Conservation (phyloP, 805 yeast genomes). For the Wickerhamomyces bisporus region DNA sequence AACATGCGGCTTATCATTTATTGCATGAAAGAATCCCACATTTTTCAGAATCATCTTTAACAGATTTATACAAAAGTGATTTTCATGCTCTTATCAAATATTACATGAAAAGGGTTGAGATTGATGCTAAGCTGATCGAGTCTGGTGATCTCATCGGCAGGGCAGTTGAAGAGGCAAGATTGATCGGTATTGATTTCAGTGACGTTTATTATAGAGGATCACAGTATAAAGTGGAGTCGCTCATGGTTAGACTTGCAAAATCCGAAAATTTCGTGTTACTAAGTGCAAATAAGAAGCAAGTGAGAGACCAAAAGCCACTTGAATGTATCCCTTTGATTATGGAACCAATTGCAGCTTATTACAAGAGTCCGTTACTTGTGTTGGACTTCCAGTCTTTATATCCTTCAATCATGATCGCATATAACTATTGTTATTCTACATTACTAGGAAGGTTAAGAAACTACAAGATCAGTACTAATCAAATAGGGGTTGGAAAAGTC, state of each 20-base stretch:
- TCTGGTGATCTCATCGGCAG: conserved; percentile 62
- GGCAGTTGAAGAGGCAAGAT: conserved; percentile 76
- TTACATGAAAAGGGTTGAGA: conserved; percentile 38
- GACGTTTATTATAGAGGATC: conserved; percentile 90
- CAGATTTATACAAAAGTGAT: conserved; percentile 37
- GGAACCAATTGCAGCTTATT: conserved; percentile 85
- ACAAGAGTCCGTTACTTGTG: conserved; percentile 85
- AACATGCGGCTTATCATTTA: conserved; percentile 65
- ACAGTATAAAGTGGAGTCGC: conserved; percentile 88
- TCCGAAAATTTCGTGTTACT: conserved; percentile 65
- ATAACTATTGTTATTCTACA: conserved; percentile 81
- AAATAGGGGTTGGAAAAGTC: conserved; percentile 43
- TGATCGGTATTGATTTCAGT: conserved; percentile 85
- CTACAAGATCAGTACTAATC: conserved; percentile 39
- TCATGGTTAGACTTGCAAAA: conserved; percentile 69
- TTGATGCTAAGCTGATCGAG: conserved; percentile 34
- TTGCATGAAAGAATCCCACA: conserved; percentile 67
- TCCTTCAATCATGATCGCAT: conserved; percentile 89
- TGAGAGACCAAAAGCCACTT: conserved; percentile 76
- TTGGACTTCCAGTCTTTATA: conserved; percentile 91
- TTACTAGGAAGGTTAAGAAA: conserved; percentile 58
- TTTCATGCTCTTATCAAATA: conserved; percentile 39
- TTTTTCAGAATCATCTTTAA: conserved; percentile 43
- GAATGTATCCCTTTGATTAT: conserved; percentile 86
- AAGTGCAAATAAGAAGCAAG: conserved; percentile 79